phyloP scores from a whole-genome alignment of 2,329 filamentous ascomycete species.

The Torrubiella hemipterigena region DNA sequence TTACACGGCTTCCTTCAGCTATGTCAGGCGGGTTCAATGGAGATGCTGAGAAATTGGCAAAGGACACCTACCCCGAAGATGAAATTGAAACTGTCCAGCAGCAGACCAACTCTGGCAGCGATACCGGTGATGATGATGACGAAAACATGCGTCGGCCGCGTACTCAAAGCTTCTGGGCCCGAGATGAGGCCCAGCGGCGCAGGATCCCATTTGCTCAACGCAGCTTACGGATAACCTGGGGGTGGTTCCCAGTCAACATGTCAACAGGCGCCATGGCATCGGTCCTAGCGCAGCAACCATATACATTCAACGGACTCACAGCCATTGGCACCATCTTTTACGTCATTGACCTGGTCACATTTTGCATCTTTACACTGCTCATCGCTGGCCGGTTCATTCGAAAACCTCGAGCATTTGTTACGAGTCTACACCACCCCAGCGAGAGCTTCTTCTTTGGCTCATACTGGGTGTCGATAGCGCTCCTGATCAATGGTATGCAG shows the following conservation, averaged over 20 bases:
- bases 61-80: no score
- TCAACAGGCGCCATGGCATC: conserved; percentile 16
- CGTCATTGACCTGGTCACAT: conserved; percentile 35
- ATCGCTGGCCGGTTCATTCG: conserved; percentile 45
- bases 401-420: conserved; percentile 46
- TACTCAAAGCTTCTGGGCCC: conserved; percentile 1
- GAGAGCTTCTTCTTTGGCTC: conserved; percentile 53
- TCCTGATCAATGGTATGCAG: conserved; percentile 49
- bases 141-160: no score
- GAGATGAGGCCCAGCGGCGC: not conserved
- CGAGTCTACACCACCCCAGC: conserved; percentile 50
- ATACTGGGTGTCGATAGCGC: conserved; percentile 48
- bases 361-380: conserved; percentile 34
- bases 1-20: no score
- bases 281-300: conserved; percentile 20
- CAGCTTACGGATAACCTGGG: conserved; percentile 10
- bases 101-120: no score
- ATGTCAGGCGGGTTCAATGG: no score
- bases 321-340: conserved; percentile 33
- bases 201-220: not conserved
- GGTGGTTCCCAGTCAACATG: conserved; percentile 17
- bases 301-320: conserved; percentile 29
- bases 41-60: no score
- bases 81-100: no score
- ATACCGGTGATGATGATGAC: no score